Conservation (phyloP, 169 alveolate species). For the Eimeria maxima region DNA sequence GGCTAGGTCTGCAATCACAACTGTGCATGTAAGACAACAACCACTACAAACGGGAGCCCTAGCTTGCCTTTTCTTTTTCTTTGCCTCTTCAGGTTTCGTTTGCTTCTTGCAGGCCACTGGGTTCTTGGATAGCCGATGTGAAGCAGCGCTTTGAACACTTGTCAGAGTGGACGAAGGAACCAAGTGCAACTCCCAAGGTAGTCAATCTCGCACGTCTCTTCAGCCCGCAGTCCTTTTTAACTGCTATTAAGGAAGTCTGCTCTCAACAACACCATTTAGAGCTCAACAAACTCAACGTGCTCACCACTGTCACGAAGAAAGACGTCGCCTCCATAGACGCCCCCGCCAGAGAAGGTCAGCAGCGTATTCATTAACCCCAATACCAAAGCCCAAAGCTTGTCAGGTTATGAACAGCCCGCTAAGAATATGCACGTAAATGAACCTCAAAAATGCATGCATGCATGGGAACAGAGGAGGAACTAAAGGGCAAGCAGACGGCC, state of each 20-base stretch:
- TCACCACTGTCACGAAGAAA: conserved; percentile 96
- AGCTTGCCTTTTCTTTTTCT: background rate
- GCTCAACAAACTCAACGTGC: conserved; percentile 95
- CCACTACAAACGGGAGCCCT: too few relatives aligned
- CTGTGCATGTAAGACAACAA: too few relatives aligned
- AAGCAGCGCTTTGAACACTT: conserved; percentile 95
- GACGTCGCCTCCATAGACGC: conserved; percentile 93
- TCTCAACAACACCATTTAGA: conserved; percentile 95
- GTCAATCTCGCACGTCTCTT: conserved; percentile 95
- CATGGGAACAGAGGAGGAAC: too few relatives aligned
- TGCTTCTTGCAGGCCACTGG: conserved; percentile 96
- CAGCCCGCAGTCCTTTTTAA: conserved; percentile 97
- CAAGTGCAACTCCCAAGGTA: conserved; percentile 93
- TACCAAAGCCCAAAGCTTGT: too few relatives aligned
- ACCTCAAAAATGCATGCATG: too few relatives aligned
- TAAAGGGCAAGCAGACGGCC: too few relatives aligned
- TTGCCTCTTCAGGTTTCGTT: conserved; percentile 89
- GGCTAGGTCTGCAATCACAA: too few relatives aligned
- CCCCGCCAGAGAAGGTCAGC: conserved; percentile 93
- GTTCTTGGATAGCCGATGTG: conserved; percentile 95
- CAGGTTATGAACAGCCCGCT: too few relatives aligned
- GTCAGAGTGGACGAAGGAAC: conserved; percentile 96
- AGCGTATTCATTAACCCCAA: too few relatives aligned
- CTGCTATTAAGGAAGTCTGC: conserved; percentile 97
- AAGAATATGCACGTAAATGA: too few relatives aligned